Evolutionary conservation across 2,329 filamentous ascomycete species (phyloP).

Genomic region (Mycosphaerelloides madeirae): DNA sequence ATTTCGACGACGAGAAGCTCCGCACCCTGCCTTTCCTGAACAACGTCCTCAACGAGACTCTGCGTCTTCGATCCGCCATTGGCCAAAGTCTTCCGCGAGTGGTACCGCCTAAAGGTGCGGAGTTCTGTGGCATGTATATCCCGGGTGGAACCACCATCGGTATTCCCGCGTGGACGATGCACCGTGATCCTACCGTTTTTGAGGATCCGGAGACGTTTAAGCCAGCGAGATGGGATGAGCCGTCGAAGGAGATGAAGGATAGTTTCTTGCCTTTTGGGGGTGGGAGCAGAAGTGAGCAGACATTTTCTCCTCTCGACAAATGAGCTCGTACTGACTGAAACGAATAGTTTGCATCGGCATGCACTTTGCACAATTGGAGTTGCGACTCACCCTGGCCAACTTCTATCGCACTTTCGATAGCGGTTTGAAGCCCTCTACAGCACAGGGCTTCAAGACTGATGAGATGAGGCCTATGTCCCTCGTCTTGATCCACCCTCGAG

Average conservation of each 20-base stretch:
- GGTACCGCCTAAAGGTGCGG: slow-evolving; percentile 33
- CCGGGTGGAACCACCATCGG: slow-evolving; percentile 34
- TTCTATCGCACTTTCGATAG: slow-evolving; percentile 17
- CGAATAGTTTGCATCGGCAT: slow-evolving; percentile 16
- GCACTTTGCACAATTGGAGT: slow-evolving; percentile 21
- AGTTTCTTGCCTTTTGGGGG: slow-evolving; percentile 27
- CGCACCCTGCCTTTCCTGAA: slow-evolving; percentile 31
- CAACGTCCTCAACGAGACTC: slow-evolving; percentile 37
- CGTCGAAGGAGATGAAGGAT: slow-evolving; percentile 9
- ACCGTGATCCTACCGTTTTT: slow-evolving; percentile 33
- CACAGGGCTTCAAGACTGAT: neutral
- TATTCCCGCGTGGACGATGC: slow-evolving; percentile 38
- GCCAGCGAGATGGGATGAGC: slow-evolving; percentile 6
- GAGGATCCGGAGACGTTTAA: slow-evolving; percentile 9
- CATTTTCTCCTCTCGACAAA: slow-evolving; percentile 14
- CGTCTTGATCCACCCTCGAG: neutral
- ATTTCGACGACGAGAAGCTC: slow-evolving; percentile 25
- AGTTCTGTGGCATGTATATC: slow-evolving; percentile 34
- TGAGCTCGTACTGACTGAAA: slow-evolving; percentile 4
- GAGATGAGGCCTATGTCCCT: neutral
- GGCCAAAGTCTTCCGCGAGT: slow-evolving; percentile 34
- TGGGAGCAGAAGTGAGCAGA: slow-evolving; percentile 22
- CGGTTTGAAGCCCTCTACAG: neutral
- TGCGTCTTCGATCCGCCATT: slow-evolving; percentile 34
- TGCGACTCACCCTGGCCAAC: slow-evolving; percentile 13